Evolutionary conservation across 1,284 basidiomycete genomes (phyloP).

Genomic region (Sanghuangporus weigelae): DNA sequence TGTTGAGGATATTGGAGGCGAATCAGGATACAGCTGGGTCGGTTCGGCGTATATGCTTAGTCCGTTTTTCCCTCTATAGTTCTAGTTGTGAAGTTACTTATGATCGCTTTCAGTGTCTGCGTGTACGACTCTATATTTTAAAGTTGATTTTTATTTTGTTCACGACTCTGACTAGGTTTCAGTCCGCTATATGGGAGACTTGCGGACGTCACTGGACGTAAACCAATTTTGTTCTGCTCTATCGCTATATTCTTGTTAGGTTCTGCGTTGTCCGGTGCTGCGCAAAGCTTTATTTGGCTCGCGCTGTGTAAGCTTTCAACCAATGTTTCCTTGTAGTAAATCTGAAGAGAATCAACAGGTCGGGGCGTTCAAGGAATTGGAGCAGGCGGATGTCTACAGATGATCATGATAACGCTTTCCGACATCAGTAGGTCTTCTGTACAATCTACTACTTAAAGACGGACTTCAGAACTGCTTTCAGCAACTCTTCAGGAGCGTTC

Average conservation of each 20-base stretch:
- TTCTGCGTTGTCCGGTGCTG: slow-evolving; percentile 38
- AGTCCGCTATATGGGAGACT: slow-evolving; percentile 30
- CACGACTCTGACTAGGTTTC: slow-evolving; percentile 15
- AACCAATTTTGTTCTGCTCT: slow-evolving; percentile 27
- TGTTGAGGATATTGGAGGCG: slow-evolving; percentile 28
- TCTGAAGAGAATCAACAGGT: slow-evolving; percentile 19
- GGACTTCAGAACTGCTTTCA: background rate
- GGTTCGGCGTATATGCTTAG: slow-evolving; percentile 30
- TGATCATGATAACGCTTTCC: slow-evolving; percentile 29
- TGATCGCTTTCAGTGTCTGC: slow-evolving; percentile 9
- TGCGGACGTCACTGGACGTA: slow-evolving; percentile 23
- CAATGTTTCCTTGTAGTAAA: background rate
- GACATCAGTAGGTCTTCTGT: slow-evolving; percentile 24
- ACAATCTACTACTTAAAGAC: background rate
- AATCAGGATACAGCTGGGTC: slow-evolving; percentile 22
- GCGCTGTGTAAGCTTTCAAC: slow-evolving; percentile 22
- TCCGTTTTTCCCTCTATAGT: slow-evolving; percentile 19
- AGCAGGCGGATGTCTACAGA: slow-evolving; percentile 32
- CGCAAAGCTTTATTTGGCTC: slow-evolving; percentile 37
- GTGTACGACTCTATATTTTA: background rate
- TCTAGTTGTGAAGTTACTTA: slow-evolving; percentile 11
- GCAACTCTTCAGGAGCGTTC: slow-evolving; percentile 25
- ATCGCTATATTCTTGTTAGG: slow-evolving; percentile 32
- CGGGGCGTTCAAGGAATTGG: slow-evolving; percentile 50
- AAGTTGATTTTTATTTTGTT: background rate